Evolutionary conservation across 1,284 basidiomycete genomes (phyloP).

Genomic region (Cutaneotrichosporon mucoides): DNA sequence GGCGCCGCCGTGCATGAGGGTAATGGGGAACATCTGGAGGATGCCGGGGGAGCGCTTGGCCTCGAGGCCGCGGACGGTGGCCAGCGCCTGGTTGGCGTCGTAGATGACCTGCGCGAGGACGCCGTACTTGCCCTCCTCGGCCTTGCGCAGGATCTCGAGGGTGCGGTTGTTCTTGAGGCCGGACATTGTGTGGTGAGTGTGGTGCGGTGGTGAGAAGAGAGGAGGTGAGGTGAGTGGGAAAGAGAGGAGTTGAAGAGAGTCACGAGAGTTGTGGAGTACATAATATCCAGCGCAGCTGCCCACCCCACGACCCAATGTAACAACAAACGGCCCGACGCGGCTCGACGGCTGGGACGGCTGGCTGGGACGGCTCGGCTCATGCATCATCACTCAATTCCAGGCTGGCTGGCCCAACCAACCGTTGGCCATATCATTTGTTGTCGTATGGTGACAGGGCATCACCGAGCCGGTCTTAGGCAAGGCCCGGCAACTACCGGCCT

Average conservation of each 20-base stretch:
- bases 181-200: conserved; percentile 18
- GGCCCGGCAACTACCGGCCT: no score
- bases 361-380: no score
- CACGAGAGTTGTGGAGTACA: no score
- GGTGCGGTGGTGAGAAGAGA: background rate
- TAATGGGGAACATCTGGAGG: conserved; percentile 47
- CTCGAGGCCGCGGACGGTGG: conserved; percentile 45
- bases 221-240: background rate
- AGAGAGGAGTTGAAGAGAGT: background rate
- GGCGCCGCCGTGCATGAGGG: conserved; percentile 32
- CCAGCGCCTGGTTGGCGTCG: conserved; percentile 42
- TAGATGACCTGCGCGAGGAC: conserved; percentile 41
- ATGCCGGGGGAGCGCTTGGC: conserved; percentile 42
- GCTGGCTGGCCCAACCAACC: no score
- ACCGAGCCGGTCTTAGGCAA: no score
- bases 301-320: no score
- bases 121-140: conserved; percentile 45
- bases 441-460: no score
- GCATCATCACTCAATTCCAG: no score
- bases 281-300: no score
- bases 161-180: conserved; percentile 41
- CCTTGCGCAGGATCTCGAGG: conserved; percentile 43
- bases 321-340: no score
- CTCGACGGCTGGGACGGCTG: no score
- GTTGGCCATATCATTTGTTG: no score